A percentile compares a stretch with the other conserved stretches of the same genome.
These are phyloP conservation scores for Paraphysoderma sedebokerense DNA, from an alignment of 371 early-diverging fungal species.

Conservation along the genomic window DNA sequence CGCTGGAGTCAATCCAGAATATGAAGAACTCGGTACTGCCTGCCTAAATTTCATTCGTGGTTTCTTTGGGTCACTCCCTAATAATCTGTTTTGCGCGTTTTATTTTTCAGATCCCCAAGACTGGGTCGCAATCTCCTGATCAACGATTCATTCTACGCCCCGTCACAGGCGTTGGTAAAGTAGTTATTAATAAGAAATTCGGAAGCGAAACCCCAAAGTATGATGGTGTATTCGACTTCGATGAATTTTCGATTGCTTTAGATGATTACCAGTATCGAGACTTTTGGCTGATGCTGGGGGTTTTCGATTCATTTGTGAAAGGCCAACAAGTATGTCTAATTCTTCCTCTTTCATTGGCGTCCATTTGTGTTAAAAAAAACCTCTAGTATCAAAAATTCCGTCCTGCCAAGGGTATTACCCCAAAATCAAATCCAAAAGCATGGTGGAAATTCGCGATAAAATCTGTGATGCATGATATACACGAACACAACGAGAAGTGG, in stretches of 20 bases:
- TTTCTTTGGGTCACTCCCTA: no score
- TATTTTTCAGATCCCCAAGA: no score
- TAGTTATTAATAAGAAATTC: slow-evolving; percentile 10
- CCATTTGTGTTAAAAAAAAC: neutral
- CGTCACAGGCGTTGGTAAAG: no score
- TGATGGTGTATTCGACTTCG: slow-evolving; percentile 33
- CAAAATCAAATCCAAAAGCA: slow-evolving; percentile 56
- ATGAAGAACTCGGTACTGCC: slow-evolving; percentile 33
- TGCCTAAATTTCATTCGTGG: no score
- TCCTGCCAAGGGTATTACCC: slow-evolving; percentile 56
- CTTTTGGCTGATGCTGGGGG: slow-evolving; percentile 53
- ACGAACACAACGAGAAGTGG: slow-evolving; percentile 63
- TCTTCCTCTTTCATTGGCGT: neutral
- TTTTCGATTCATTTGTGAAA: slow-evolving; percentile 58
- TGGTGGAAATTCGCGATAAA: slow-evolving; percentile 76
- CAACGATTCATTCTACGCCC: no score
- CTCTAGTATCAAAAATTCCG: slow-evolving; percentile 59
- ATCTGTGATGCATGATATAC: slow-evolving; percentile 55
- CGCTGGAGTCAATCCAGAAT: slow-evolving; percentile 26
- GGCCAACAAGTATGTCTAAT: slow-evolving; percentile 37
- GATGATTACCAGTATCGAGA: slow-evolving; percentile 81
- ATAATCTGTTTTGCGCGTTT: no score
- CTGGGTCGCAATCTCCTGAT: no score
- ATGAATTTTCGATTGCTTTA: slow-evolving; percentile 77
- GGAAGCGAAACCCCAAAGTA: slow-evolving; percentile 5